Evolutionary conservation across 2,329 filamentous ascomycete genomes (phyloP).

Genomic region (Achaetomium macrosporum): DNA sequence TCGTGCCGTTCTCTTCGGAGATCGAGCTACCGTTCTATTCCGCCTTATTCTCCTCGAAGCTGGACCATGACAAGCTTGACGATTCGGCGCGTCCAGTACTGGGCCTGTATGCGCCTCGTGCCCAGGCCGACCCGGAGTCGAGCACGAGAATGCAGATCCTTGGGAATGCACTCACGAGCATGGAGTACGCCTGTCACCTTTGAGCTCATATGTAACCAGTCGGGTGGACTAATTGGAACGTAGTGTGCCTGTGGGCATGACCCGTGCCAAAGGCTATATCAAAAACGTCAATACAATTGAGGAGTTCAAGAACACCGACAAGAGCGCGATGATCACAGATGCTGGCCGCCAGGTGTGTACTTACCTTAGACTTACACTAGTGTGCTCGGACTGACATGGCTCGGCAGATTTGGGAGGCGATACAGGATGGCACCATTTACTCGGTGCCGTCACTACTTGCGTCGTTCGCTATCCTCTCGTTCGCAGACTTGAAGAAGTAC

Average conservation of each 20-base stretch:
- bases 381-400: slow-evolving; percentile 26
- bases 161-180: slow-evolving; percentile 75
- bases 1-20: slow-evolving; percentile 86
- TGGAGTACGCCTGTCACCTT: slow-evolving; percentile 57
- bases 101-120: slow-evolving; percentile 81
- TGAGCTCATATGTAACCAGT: not conserved
- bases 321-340: slow-evolving; percentile 67
- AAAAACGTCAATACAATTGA: slow-evolving; percentile 95
- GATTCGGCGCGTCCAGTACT: slow-evolving; percentile 83
- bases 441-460: slow-evolving; percentile 86
- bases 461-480: slow-evolving; percentile 84
- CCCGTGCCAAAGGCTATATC: slow-evolving; percentile 86
- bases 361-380: not conserved
- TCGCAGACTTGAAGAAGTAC: slow-evolving; percentile 95
- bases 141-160: slow-evolving; percentile 88
- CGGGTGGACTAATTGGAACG: slow-evolving; percentile 9
- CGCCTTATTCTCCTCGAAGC: slow-evolving; percentile 84
- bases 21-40: slow-evolving; percentile 95
- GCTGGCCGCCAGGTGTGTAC: slow-evolving; percentile 67
- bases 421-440: slow-evolving; percentile 93
- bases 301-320: slow-evolving; percentile 82
- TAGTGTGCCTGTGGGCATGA: slow-evolving; percentile 64
- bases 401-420: slow-evolving; percentile 89
- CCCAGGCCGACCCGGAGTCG: slow-evolving; percentile 62
- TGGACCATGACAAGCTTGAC: slow-evolving; percentile 95